These are phyloP conservation scores for Cetraspora pellucida DNA, from an alignment of 192 early-diverging fungal species.

Conservation along the genomic window DNA sequence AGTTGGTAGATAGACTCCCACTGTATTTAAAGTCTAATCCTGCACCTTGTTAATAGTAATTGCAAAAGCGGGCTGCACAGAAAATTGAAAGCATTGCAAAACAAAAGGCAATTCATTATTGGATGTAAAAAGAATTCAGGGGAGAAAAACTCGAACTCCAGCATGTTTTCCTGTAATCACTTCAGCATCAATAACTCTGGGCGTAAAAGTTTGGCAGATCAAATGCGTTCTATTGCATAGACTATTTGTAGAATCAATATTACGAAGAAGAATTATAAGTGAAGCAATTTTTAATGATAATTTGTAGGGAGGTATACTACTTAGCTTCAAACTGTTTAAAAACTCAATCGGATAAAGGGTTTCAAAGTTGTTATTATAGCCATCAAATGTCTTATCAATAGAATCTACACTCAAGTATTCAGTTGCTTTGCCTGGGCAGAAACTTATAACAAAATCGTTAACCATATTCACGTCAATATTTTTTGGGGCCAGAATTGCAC, in stretches of 20 bases:
- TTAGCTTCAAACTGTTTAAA: background rate
- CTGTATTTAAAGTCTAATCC: constrained; percentile 26
- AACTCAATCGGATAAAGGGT: background rate
- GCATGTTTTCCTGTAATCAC: constrained; percentile 2
- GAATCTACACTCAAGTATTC: constrained; percentile 19
- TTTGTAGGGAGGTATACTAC: constrained; percentile 11
- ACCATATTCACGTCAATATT: constrained; percentile 33
- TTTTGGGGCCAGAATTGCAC: constrained; percentile 30
- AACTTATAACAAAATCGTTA: constrained; percentile 17
- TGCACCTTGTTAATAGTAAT: constrained; percentile 39
- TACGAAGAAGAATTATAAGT: constrained; percentile 24
- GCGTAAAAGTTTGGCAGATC: background rate
- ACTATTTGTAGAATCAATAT: constrained; percentile 16
- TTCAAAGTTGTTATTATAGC: background rate
- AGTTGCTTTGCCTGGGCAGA: no score
- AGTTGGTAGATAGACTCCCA: constrained; percentile 28
- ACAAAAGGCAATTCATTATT: background rate
- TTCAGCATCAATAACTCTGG: constrained; percentile 1
- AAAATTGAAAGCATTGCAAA: constrained; percentile 28
- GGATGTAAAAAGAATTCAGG: background rate
- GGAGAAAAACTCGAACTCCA: background rate
- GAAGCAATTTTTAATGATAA: constrained; percentile 22
- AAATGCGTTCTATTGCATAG: constrained; percentile 30
- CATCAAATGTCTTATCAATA: background rate
- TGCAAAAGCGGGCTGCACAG: constrained; percentile 35